Base-by-base conservation (phyloP, 768 basidiomycete species). In the Megacollybia marginata region DNA sequence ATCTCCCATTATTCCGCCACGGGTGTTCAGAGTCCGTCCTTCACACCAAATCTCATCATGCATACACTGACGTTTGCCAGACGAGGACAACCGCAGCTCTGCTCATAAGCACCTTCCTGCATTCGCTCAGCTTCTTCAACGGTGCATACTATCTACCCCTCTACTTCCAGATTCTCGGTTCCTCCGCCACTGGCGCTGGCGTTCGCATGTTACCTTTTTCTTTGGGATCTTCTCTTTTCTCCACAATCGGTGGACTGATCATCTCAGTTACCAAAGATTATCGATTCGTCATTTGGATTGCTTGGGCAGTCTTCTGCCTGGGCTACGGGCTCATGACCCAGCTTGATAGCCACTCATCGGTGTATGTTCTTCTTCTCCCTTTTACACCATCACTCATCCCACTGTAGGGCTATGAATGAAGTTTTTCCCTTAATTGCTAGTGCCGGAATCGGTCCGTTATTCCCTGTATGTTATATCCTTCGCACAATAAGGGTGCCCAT, bases 141-240 rank as follows among this genome's bases (percentile, higher is more conserved):
- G 77, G 78, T 33, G 76, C 79, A 40, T 84, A 68, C 58, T 89
- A 89, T 56, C 71, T 91, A 7, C 88, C 88, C 1, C 60, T 90
- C 2, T 92, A 85, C 60, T 92, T 75, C 65, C 88, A 92, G 68
- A 77, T 84, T 2, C 74, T 89, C 11, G 88, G 88, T 0, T 72
- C 85, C 0, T 84, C 84, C 8, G 85, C 88, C 6, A 88, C 85
- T 0, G 71, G 66, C 43, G 75, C 86, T 28, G 85, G 85, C 46
- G 43, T 13, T 51, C 86, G 84, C 61, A 88, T 88, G 85, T 64
- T 91, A 2, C 72, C 88, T 1, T 92, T 71, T 61, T 88, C 88
- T 1, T 70, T 88, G 6, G 83, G 80, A 2, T 62, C 67, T 44
- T 65, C 87, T 2, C 1, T 76, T 6, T 59, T 77, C 9, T 82